phyloP scores from a whole-genome alignment of 2,329 filamentous ascomycete species.

The Tolypocladium tundrense region DNA sequence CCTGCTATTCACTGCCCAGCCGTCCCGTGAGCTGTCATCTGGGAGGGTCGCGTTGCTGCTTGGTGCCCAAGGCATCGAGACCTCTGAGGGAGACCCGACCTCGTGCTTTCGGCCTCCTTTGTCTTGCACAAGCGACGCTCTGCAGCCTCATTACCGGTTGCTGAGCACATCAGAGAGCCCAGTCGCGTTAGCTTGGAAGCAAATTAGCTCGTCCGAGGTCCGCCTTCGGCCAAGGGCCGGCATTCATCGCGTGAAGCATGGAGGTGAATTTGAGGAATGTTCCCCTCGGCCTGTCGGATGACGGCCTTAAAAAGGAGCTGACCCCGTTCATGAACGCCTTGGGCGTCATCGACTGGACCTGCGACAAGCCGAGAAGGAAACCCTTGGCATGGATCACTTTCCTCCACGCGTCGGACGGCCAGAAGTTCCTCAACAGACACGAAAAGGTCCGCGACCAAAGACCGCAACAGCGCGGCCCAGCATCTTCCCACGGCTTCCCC shows the following conservation, averaged over 20 bases:
- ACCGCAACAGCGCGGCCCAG: too few species aligned
- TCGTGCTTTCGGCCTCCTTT: too few species aligned
- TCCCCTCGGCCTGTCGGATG: conserved; percentile 27
- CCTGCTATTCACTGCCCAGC: background rate
- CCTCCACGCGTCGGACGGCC: conserved; percentile 25
- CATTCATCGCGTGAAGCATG: conserved; percentile 20
- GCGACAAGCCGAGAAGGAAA: conserved; percentile 28
- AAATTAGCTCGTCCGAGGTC: too few species aligned
- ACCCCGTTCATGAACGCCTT: conserved; percentile 27
- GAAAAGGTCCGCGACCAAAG: conserved; percentile 12
- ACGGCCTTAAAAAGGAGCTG: conserved; percentile 27
- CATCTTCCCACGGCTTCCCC: background rate
- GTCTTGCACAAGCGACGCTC: too few species aligned
- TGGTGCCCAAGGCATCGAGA: too few species aligned
- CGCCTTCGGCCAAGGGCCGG: too few species aligned
- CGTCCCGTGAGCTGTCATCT: background rate
- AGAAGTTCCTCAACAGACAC: conserved; percentile 29
- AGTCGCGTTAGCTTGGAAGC: too few species aligned
- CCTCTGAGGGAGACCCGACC: too few species aligned
- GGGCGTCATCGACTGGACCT: conserved; percentile 30
- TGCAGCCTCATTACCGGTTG: too few species aligned
- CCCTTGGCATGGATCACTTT: conserved; percentile 32
- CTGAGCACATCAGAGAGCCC: too few species aligned
- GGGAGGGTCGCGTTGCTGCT: too few species aligned
- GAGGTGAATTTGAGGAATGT: conserved; percentile 35